A percentile compares a stretch with the other conserved stretches of the same genome.
Evolutionary conservation across 306 rosid species (phyloP).

Genomic region (Trifolium dubium): DNA sequence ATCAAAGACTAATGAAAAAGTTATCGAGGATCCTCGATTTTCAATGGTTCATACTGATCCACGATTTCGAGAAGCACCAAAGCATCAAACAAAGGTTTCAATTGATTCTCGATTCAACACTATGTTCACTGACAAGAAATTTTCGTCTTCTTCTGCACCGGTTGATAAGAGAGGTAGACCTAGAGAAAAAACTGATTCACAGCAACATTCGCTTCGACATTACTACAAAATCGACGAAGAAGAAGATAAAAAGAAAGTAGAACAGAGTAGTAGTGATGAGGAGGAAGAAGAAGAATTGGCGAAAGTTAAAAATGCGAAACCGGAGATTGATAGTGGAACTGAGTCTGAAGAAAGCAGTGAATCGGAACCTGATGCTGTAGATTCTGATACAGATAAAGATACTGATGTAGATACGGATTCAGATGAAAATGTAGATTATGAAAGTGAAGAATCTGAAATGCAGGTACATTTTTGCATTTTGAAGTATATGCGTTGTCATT

Average conservation of each 20-base stretch:
- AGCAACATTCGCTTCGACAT: conserved; percentile 49
- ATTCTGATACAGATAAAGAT: conserved; percentile 29
- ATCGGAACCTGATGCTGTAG: conserved; percentile 10
- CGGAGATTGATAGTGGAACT: conserved; percentile 9
- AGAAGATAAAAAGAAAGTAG: conserved; percentile 39
- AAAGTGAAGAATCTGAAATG: conserved; percentile 49
- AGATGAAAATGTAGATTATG: conserved; percentile 50
- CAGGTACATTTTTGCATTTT: conserved; percentile 47
- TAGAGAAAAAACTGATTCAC: conserved; percentile 38
- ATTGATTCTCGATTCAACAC: conserved; percentile 79
- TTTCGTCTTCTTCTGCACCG: conserved; percentile 67
- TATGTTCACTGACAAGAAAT: conserved; percentile 64
- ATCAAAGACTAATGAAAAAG: conserved; percentile 6
- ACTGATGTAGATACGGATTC: conserved; percentile 39
- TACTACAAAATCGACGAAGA: conserved; percentile 58
- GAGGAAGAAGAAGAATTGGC: conserved; percentile 38
- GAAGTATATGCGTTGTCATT: no score
- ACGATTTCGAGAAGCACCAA: conserved; percentile 73
- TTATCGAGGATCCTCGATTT: conserved; percentile 70
- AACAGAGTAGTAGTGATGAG: conserved; percentile 23
- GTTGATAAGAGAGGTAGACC: conserved; percentile 81
- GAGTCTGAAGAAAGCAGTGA: conserved; percentile 43
- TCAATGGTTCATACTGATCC: conserved; percentile 75
- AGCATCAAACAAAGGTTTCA: conserved; percentile 62
- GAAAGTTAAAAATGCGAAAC: conserved; percentile 11